These are phyloP conservation scores for Plasmodium vinckei DNA, from an alignment of 169 alveolate genomes.

Conservation along the genomic window DNA sequence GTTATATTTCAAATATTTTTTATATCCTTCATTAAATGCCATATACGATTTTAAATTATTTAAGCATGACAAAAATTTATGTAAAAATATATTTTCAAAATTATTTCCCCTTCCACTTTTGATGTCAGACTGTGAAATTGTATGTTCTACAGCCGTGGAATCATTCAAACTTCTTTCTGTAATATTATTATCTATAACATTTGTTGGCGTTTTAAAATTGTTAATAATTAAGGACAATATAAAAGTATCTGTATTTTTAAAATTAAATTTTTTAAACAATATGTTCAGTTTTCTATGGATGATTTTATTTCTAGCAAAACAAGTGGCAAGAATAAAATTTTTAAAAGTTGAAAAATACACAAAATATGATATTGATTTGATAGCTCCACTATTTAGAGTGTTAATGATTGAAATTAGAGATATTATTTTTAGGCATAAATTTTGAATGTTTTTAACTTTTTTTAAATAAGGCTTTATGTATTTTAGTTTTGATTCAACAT, in stretches of 20 bases:
- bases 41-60: conserved; percentile 34
- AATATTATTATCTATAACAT: not conserved
- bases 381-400: conserved; percentile 2
- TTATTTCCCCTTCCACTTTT: not conserved
- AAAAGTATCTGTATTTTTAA: conserved; percentile 54
- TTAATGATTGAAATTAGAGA: conserved; percentile 50
- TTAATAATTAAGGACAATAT: conserved; percentile 16
- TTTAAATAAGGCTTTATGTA: conserved; percentile 57
- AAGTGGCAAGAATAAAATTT: conserved; percentile 42
- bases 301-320: conserved; percentile 32
- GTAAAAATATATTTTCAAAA: conserved; percentile 36
- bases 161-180: not conserved
- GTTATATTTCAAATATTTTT: conserved; percentile 20
- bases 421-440: conserved; percentile 52
- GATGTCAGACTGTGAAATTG: no score
- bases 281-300: conserved; percentile 35
- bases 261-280: conserved; percentile 40
- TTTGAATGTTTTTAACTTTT: conserved; percentile 48
- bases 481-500: conserved; percentile 30
- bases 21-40: conserved; percentile 44
- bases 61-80: conserved; percentile 23
- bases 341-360: conserved; percentile 39
- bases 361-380: conserved; percentile 46
- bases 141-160: no score
- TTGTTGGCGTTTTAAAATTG: conserved; percentile 21